Base-by-base conservation (phyloP, 169 alveolate species). In the Eimeria sp. region DNA sequence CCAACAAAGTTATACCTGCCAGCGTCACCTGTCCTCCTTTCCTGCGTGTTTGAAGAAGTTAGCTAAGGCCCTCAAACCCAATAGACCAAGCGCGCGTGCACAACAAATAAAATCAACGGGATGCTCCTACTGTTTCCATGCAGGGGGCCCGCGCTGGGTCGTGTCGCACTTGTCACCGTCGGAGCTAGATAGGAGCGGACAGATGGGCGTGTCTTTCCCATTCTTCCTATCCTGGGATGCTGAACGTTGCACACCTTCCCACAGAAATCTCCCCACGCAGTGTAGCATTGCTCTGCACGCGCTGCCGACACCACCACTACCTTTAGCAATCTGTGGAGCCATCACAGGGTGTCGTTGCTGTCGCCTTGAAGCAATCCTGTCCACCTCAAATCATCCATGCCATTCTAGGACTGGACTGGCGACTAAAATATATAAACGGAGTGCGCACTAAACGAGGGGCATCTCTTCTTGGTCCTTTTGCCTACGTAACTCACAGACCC, bases 391-490 rank as follows among this genome's bases (percentile, higher is more conserved):
- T 16, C 63, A 54, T 54, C 20, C 70, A n/a, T 61, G 27, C 70
- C 20, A 61, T 5, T 61, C 20, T 61, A 61, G 70, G 70, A 61
- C 70, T 5, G n/a, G 20, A 61, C 0, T 4, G 27, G 70, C n/a
- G 70, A 61, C n/a, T 0, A 61, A 61, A 61, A 2, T 5, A 18
- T 18, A 61, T 34, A 34, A 34, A 34, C 0, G 40, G 40, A 61
- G 13, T 61, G 27, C n/a, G n/a, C 20, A 7, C 70, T 61, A 61
- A 2, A 61, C 70, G 5, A 61, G n/a, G 5, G 70, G 70, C 70
- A 61, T 61, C n/a, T 61, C 70, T 61, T 61, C 70, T 61, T 61
- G 70, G 20, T 61, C 70, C n/a, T 72, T 72, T n/a, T 72, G 82
- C 27, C 49, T 72, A 7, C 82, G 82, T 47, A 34, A 3, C 5